These are phyloP conservation scores for Scortechinia acanthostroma DNA, from an alignment of 2,329 filamentous ascomycete genomes.

Conservation along the genomic window DNA sequence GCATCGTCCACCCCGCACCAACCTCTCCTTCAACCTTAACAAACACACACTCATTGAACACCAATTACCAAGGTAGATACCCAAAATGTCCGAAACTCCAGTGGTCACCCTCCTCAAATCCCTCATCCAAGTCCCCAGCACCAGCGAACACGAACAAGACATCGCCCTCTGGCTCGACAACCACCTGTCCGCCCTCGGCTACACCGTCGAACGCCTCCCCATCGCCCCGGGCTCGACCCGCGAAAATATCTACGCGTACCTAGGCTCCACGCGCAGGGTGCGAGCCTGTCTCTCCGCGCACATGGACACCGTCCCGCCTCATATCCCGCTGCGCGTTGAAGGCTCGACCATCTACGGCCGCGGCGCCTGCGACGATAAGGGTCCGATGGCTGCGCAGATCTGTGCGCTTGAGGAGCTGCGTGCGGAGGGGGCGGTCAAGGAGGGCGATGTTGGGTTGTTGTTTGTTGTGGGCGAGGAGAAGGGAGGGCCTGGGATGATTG, in stretches of 20 bases:
- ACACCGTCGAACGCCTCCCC: conserved; percentile 23
- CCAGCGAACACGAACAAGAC: conserved; percentile 23
- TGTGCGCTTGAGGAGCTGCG: conserved; percentile 55
- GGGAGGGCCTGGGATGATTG: conserved; percentile 72
- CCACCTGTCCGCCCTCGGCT: conserved; percentile 19
- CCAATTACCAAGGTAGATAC: too few species aligned
- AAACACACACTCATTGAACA: too few species aligned
- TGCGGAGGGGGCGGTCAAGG: conserved; percentile 21
- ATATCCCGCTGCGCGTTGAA: conserved; percentile 57
- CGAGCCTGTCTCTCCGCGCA: conserved; percentile 57
- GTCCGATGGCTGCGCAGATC: conserved; percentile 66
- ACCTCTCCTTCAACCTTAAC: too few species aligned
- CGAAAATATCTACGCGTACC: conserved; percentile 28
- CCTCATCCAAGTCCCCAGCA: conserved; percentile 24
- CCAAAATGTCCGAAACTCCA: conserved; percentile 7
- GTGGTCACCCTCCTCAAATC: conserved; percentile 18
- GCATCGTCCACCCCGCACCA: too few species aligned
- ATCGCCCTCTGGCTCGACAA: conserved; percentile 20
- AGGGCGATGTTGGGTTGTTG: conserved; percentile 47
- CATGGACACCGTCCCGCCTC: conserved; percentile 73
- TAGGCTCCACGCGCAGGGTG: conserved; percentile 17
- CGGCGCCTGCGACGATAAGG: conserved; percentile 69
- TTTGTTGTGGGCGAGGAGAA: conserved; percentile 80
- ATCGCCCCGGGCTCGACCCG: conserved; percentile 18
- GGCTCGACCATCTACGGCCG: conserved; percentile 60